Evolutionary conservation across 805 yeast species (phyloP), one percentile per base, ranked within the genome.

Genomic region (Kuraishia piskuri): DNA sequence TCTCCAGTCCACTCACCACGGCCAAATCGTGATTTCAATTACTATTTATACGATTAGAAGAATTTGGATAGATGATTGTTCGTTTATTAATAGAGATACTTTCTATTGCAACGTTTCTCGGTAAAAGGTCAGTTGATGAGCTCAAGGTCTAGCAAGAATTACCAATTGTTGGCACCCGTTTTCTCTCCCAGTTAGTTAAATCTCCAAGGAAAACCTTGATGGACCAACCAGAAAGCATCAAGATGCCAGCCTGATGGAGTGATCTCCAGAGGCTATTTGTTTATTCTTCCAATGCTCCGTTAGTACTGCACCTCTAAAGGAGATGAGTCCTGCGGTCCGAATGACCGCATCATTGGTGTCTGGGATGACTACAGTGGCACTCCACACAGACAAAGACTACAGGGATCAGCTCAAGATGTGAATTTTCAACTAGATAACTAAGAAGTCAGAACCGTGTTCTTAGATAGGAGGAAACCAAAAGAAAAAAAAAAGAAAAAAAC

Each of bases 1-100:
- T 89, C 51, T 82, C 90, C 2, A 85, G 91, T 66, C 90, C 90
- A 0, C 66, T 76, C 53, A 62, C 72, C 1, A 54, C 49, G 22
- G 58, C 56, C 12, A 53, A 56, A 9, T 59, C 12, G 10, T 47
- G 31, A 47, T 47, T 21, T 22, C 25, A 31, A 3, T 10, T 12
- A 12, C 9, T 31, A 31, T 31, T 8, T 31, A 10, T 7, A 12
- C 14, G 7, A 31, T 31, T 31, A 31, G 17, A 31, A 31, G 40
- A 31, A 3, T 31, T 6, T 25, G 31, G 31, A 10, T 31, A 31
- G 40, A 31, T 5, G 7, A 21, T 17, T 20, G 26, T 22, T 50
- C 23, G 20, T 22, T 36, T 45, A 36, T 20, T 48, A n/a, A 3
- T 22, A 51, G 26, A 21, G 19, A 20, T 49, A 49, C 25, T 26